phyloP scores from a whole-genome alignment of 495 filamentous ascomycete species.

The Daldinia loculata region DNA sequence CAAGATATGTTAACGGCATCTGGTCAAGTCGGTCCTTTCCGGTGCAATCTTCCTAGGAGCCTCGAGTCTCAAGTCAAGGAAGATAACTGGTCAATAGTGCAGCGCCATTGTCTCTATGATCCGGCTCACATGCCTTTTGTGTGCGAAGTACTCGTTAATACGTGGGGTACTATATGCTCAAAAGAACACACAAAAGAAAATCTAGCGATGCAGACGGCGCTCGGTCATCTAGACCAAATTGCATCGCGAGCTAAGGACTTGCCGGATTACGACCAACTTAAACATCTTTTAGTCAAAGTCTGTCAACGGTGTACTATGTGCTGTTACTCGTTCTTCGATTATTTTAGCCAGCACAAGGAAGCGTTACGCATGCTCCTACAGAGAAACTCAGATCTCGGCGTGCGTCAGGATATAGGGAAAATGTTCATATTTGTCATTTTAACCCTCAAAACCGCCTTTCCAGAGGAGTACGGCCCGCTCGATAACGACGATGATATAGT shows the following conservation, averaged over 20 bases:
- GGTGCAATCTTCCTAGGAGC: conserved; percentile 62
- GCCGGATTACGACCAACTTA: conserved; percentile 67
- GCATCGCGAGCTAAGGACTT: conserved; percentile 77
- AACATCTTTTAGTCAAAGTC: conserved; percentile 60
- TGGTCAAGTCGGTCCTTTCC: conserved; percentile 58
- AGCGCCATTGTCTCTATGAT: conserved; percentile 84
- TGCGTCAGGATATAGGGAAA: conserved; percentile 66
- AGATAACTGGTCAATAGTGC: conserved; percentile 77
- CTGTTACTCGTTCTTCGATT: conserved; percentile 67
- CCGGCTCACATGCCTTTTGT: conserved; percentile 75
- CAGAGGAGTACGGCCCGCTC: conserved; percentile 52
- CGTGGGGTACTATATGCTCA: conserved; percentile 57
- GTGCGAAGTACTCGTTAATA: conserved; percentile 61
- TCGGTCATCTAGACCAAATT: conserved; percentile 82
- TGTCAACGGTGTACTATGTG: conserved; percentile 65
- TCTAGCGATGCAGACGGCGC: conserved; percentile 67
- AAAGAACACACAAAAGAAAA: conserved; percentile 65
- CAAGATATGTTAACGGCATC: conserved; percentile 50
- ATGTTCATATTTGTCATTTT: conserved; percentile 66
- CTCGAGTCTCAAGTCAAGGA: conserved; percentile 69
- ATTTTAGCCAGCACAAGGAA: conserved; percentile 64
- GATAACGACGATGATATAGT: conserved; percentile 42
- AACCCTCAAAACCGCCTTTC: conserved; percentile 56
- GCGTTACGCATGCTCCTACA: conserved; percentile 73
- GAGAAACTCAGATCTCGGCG: conserved; percentile 65